Base-by-base conservation (phyloP, 163 green algal genomes). In the Volvox carteri region DNA sequence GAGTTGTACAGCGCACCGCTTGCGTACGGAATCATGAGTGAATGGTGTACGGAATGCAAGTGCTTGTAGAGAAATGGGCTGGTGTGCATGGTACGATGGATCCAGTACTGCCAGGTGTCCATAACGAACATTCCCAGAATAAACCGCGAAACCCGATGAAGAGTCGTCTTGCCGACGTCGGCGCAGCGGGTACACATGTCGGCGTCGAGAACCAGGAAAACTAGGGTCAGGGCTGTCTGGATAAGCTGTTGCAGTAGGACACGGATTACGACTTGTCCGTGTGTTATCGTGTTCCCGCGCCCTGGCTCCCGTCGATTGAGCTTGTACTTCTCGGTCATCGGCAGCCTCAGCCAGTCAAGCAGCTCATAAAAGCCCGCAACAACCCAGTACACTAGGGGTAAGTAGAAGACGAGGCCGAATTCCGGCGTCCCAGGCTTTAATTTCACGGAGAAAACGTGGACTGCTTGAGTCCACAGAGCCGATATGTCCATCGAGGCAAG, bases 1-100 rank as follows among this genome's bases (percentile, higher is more conserved):
- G 95, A 94, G 90, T 97, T 97, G 92, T 96, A 97, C 30, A 97
- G 90, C 11, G 94, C 94, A 5, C 94, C 94, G 46, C 90, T 94
- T 4, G 94, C 93, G 42, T 96, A 96, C 30, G 93, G 93, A 18
- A 94, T 90, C 25, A 92, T 67, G 62, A 97, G 90, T 5, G 88
- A 89, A 84, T 97, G 94, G 90, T 97, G 94, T 37, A 89, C 88
- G 50, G 85, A 93, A 87, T 97, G 94, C n/a, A 96, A 62, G 65
- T 94, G 80, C 54, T 95, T 95, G 93, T 97, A 97, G 1, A 97
- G 89, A 67, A 89, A 92, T 28, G 92, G 91, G 88, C 72, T 93
- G 56, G 91, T 86, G 70, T 97, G 94, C 90, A 96, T 91, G 33
- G 44, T 41, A n/a, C 94, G 91, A 88, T 97, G 94, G 78, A 96